Evolutionary conservation across 306 rosid genomes (phyloP), one percentile per base, ranked within the genome.

Genomic region (Acmispon strigosus): DNA sequence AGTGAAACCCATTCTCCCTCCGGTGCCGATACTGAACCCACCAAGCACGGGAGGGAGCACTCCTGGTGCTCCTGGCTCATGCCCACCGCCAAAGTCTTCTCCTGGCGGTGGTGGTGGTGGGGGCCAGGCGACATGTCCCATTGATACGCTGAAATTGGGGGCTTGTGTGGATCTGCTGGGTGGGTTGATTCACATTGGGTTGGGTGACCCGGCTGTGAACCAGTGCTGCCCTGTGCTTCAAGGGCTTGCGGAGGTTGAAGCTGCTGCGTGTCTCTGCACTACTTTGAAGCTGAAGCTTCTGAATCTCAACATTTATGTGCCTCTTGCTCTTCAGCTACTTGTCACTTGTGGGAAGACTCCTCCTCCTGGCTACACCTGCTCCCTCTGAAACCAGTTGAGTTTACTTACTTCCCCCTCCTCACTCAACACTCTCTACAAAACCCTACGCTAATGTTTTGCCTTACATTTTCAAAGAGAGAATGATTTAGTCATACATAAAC

Each of bases 341-440:
- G 67, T 95, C 13, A 48, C 96, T 53, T 95, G 99, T 80, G 99
- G 99, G 2, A 95, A 95, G 77, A 70, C 82, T 3, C 99, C 99
- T 69, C 97, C 99, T 76, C 86, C 96, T 79, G 99, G 99, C 69
- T 95, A 80, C 90, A 95, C 99, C 13, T 95, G 99, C 87, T 73
- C 96, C 62, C 88, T 94, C 39, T 94, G 85, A 77, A 44, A 15
- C 59, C 45, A 73, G 84, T 80, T 66, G 77, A 78, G 87, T 76
- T 4, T 1, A 22, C 2, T 1, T 22, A 27, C 4, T 27, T 27
- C 32, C 32, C 32, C 32, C 32, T 27, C 32, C 19, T 4, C n/a
- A 6, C 2, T 43, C 0, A 12, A 17, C 19, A 2, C 19, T n/a
- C 24, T 7, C 41, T 10, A 2, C 3, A 14, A 29, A 74, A 44